Evolutionary conservation across 2,329 filamentous ascomycete species (phyloP).

Genomic region (Ceratocystis huliohia): DNA sequence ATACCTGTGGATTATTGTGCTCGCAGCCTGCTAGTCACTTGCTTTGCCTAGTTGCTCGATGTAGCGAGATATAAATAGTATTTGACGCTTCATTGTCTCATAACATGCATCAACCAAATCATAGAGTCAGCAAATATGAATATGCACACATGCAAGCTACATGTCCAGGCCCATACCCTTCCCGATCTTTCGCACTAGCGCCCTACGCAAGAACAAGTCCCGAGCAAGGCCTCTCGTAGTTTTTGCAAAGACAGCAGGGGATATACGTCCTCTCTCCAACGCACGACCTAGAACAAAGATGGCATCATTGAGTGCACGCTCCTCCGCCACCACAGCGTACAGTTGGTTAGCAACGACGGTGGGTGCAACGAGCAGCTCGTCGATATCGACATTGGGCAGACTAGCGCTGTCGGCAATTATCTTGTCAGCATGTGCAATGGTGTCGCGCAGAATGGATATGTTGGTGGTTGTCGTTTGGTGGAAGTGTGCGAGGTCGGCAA

Average conservation of each 20-base stretch:
- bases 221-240: slow-evolving; percentile 61
- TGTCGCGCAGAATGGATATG: slow-evolving; percentile 62
- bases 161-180: slow-evolving; percentile 54
- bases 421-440: slow-evolving; percentile 63
- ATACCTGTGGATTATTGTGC: too few relatives aligned
- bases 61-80: not conserved
- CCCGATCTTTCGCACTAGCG: slow-evolving; percentile 63
- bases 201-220: slow-evolving; percentile 77
- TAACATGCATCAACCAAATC: not conserved
- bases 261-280: slow-evolving; percentile 58
- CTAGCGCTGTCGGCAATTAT: slow-evolving; percentile 61
- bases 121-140: too few relatives aligned
- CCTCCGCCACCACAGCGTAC: slow-evolving; percentile 79
- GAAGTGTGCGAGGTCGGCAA: slow-evolving; percentile 56
- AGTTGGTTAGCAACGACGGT: slow-evolving; percentile 88
- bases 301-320: slow-evolving; percentile 72
- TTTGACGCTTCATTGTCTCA: not conserved
- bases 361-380: slow-evolving; percentile 84
- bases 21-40: too few relatives aligned
- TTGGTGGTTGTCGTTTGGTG: slow-evolving; percentile 62
- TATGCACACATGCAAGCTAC: not conserved
- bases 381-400: slow-evolving; percentile 61
- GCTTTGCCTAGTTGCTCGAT: not conserved
- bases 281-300: slow-evolving; percentile 70
- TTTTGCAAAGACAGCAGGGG: slow-evolving; percentile 62